Conservation (phyloP, 495 filamentous ascomycete genomes). For the Penicillium pancosmium region DNA sequence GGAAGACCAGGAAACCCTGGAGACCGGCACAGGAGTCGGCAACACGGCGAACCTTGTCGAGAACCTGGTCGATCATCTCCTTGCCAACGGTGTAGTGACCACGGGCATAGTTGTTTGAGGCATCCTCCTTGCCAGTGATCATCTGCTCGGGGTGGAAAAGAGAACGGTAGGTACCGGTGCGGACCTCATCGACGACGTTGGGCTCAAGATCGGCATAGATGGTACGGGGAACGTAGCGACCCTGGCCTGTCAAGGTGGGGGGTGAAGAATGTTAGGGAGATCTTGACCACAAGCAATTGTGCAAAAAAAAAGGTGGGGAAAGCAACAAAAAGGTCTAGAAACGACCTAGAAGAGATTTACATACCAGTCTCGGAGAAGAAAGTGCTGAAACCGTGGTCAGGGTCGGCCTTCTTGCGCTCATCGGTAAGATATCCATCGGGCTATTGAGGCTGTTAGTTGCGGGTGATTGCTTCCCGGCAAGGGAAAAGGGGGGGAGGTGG, state of each 20-base stretch:
- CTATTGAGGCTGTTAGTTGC: conserved; percentile 51
- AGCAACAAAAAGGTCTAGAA: conserved; percentile 7
- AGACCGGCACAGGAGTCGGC: conserved; percentile 97
- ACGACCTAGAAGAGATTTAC: conserved; percentile 15
- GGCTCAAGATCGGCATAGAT: conserved; percentile 99
- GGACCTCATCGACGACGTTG: conserved; percentile 99
- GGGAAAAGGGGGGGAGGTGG: conserved; percentile 20
- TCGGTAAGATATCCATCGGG: conserved; percentile 98
- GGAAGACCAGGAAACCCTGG: conserved; percentile 98
- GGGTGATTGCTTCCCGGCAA: conserved; percentile 24
- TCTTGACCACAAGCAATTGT: conserved; percentile 5
- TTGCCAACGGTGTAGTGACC: conserved; percentile 99
- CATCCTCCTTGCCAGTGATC: conserved; percentile 99
- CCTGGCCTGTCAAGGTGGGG: conserved; percentile 68
- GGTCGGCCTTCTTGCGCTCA: conserved; percentile 94
- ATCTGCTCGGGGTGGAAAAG: conserved; percentile 99
- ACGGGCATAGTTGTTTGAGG: conserved; percentile 98
- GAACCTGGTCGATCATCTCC: conserved; percentile 95
- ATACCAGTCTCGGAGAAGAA: conserved; percentile 99
- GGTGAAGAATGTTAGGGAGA: conserved; percentile 21
- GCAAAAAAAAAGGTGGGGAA: conserved; percentile 10
- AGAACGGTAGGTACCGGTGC: conserved; percentile 91
- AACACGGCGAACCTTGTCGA: conserved; percentile 94
- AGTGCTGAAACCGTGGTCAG: conserved; percentile 98
- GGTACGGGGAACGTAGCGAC: conserved; percentile 97